Base-by-base conservation (phyloP, 768 basidiomycete genomes). In the Baorangia bicolor region DNA sequence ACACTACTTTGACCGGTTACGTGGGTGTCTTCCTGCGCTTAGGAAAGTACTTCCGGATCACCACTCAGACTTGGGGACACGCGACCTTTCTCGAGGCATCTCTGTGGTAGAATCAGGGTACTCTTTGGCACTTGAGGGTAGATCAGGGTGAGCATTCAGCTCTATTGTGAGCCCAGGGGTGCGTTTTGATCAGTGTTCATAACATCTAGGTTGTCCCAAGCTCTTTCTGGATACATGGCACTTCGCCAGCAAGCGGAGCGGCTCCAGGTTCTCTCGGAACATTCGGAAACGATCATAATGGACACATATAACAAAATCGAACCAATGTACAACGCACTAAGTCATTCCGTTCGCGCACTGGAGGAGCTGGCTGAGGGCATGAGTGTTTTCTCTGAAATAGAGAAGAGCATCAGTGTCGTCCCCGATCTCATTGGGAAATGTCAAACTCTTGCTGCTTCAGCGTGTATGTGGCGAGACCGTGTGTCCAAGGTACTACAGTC, bases 31-130 rank as follows among this genome's bases (percentile, higher is more conserved):
- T 51, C 87, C 91, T 5, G 75, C 75, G 7, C 75, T 98, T 28
- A 78, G 91, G 42, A 74, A 74, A 6, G 77, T 81, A 2, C 74
- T 93, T 25, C 75, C 81, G 8, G 69, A 77, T 43, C 96, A 98
- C 69, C 90, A 94, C 66, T 67, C 78, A 1, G 97, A 98, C 66
- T 64, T 98, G 44, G 80, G 83, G 11, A 93, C 92, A n/a, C 86
- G 89, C 14, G 96, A 98, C 56, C 75, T 98, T 18, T 87, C 88
- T 65, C 81, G 92, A 57, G 91, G 88, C 8, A 69, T 90, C 18
- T 85, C 82, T 59, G 81, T 90, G 53, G 78, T 93, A 5, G 94
- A 98, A 69, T 92, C 88, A 39, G 80, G 84, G 2, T 88, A 93
- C 68, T 79, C 79, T 4, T 72, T 87, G 45, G 88, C 88, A 2